Base-by-base conservation (phyloP, 129 eudicot genomes). In the Centrapalus pauciflorus region DNA sequence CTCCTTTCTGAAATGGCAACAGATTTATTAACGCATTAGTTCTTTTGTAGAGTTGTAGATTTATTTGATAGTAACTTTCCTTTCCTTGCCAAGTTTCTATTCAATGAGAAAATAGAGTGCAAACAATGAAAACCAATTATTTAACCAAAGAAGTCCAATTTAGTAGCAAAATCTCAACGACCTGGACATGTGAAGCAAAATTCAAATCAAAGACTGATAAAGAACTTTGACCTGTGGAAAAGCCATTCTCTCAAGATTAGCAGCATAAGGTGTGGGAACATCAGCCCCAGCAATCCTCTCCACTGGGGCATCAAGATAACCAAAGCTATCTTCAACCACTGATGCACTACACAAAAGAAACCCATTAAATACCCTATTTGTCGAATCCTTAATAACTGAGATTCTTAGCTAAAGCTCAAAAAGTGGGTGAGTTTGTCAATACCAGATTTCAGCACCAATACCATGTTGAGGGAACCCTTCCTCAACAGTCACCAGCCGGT, bases 391-490 rank as follows among this genome's bases (percentile, higher is more conserved):
- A 10, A 3, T 40, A 56, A 55, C 29, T 56, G 40, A 27, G 50
- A 25, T 19, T n/a, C 9, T 25, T 19, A 34, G 50, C 32, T 17
- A 29, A 30, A n/a, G n/a, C 50, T 30, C 61, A 67, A 25, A 24
- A 13, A 11, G 51, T 67, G 17, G 60, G 48, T 37, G 37, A 50
- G 5, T 27, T 9, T 0, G 17, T 14, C 2, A 14, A 23, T 68
- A 88, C 96, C 96, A 82, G 77, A 88, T 88, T 73, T 88, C 96
- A 72, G 96, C 96, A 11, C 96, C 93, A 63, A 88, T 80, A 50
- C 96, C 96, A 57, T 89, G 93, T 35, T 85, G 93, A 69, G 93
- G 93, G 28, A 85, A 85, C 52, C 89, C 90, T 80, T 89, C 96
- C 77, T 89, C 96, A 35, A 89, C 85, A 2, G 96, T 89, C 29